Evolutionary conservation across 129 eudicot species (phyloP), one percentile per base, ranked within the genome.

Genomic region (Helichrysum umbraculigerum): DNA sequence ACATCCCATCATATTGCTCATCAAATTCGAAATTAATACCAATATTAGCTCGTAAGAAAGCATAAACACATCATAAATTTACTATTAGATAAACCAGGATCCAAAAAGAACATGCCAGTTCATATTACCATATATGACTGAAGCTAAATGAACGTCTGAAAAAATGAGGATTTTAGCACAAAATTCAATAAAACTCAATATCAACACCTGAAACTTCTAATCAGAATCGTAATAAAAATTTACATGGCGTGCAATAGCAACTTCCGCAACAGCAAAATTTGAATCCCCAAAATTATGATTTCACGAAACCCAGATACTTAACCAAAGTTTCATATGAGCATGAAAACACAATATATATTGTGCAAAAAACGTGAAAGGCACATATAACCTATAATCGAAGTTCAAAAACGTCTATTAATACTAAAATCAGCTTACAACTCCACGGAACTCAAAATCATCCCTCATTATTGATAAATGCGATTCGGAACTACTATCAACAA

Each of bases 1-100:
- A 66, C 54, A 51, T 42, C 54, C 33, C 35, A 28, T 7, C 76
- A 57, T 72, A 72, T 34, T 71, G 52, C 54, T 72, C 66, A 56
- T 35, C 54, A 75, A 35, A 14, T 75, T 75, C 78, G 25, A 25
- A 30, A 63, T 17, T 72, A 34, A 20, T 33, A 56, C 67, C 66
- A 41, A 33, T 19, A 33, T 72, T 4, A 56, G 19, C 33, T 51
- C 9, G 51, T 56, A 32, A 37, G n/a, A 32, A 21, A 11, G 14
- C 76, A 34, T 12, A n/a, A 70, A 30, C 50, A 54, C 32, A 30
- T 47, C n/a, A 47, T 17, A 14, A 47, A 47, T 47, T 22, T 22
- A 57, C 14, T 20, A 11, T 34, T 20, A 56, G 19, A 56, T 2
- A 72, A 56, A 56, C 8, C 32, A 20, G 10, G 66, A 72, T 72